Percentiles rank a stretch among this genome's conserved stretches.
phyloP scores from a whole-genome alignment of 176 grass and related monocot genomes.

The Oryza rufipogon region DNA sequence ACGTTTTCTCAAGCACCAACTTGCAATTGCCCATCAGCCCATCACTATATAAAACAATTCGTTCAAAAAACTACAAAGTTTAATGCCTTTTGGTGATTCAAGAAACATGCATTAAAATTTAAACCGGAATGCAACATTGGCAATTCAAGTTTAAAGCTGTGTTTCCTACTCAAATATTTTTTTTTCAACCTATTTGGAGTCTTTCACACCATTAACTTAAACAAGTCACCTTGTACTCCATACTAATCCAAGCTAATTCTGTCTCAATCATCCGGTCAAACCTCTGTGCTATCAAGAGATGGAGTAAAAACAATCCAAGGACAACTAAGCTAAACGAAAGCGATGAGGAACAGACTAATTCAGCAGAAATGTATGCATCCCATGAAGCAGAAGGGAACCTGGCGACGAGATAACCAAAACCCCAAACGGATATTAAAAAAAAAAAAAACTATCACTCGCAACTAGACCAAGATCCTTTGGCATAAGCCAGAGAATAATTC shows the following conservation, averaged over 20 bases:
- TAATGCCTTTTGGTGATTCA: background rate
- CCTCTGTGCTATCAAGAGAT: background rate
- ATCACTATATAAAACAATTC: background rate
- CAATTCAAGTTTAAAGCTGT: background rate
- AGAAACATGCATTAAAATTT: background rate
- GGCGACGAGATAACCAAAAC: slow-evolving; percentile 29
- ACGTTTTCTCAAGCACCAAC: background rate
- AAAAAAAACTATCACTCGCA: background rate
- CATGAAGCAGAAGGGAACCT: slow-evolving; percentile 21
- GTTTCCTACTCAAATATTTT: slow-evolving; percentile 8
- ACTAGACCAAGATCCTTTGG: slow-evolving; percentile 37
- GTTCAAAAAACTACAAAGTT: background rate
- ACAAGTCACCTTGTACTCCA: background rate
- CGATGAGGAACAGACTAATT: slow-evolving; percentile 26
- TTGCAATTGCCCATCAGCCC: slow-evolving; percentile 16
- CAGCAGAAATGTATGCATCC: slow-evolving; percentile 38
- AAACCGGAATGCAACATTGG: background rate
- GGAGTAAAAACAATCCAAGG: slow-evolving; percentile 29
- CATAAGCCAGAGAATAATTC: slow-evolving; percentile 44
- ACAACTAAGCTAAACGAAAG: slow-evolving; percentile 44
- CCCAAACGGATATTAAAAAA: background rate
- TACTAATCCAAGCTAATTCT: slow-evolving; percentile 13
- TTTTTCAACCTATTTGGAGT: background rate
- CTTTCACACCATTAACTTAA: background rate
- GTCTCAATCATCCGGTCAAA: slow-evolving; percentile 35